Evolutionary conservation across 73 alveolate genomes (phyloP), one percentile per base, ranked within the genome.

Genomic region (Urostyla sp.): DNA sequence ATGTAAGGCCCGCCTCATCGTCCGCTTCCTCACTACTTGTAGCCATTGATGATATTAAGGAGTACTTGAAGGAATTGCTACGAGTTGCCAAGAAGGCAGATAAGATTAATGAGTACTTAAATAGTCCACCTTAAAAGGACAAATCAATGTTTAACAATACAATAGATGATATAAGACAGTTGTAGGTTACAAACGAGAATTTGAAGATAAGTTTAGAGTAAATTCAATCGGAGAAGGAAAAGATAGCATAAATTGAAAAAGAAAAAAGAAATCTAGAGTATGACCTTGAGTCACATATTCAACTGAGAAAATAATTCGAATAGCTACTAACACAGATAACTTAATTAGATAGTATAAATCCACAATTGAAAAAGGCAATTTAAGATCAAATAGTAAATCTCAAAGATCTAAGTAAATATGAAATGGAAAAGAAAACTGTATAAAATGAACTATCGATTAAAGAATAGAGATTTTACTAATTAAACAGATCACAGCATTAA

Each of bases 61-160:
- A 27, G 10, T 4, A 4, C 4, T 35, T 58, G 37, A 21, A 15
- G 4, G 32, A 20, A 5, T 15, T 28, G 15, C 10, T 6, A 58
- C 75, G 4, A 16, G 37, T 35, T 16, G 8, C 21, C 54, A 58
- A 16, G 37, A 34, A 7, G 11, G 15, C 8, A 58, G 4, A 3
- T 35, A 58, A 16, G 15, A 58, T 15, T 58, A 52, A 6, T 58
- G 10, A 15, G 11, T 31, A 11, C 45, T n/a, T n/a, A n/a, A n/a
- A 58, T 34, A 58, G 79, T 63, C 79, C 79, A 7, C 79, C 79
- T 32, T 43, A 63, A 32, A 63, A 63, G 36, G 79, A 63, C 44
- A 11, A 63, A 38, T 43, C 37, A 43, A 4, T 20, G 37, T 63
- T 15, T 15, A 21, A 4, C 27, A 16, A 34, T 57, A 35, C 2